A percentile compares a stretch with the other conserved stretches of the same genome.
These are phyloP conservation scores for Aquilaria yunnanensis DNA, from an alignment of 345 rosid species.

Conservation along the genomic window DNA sequence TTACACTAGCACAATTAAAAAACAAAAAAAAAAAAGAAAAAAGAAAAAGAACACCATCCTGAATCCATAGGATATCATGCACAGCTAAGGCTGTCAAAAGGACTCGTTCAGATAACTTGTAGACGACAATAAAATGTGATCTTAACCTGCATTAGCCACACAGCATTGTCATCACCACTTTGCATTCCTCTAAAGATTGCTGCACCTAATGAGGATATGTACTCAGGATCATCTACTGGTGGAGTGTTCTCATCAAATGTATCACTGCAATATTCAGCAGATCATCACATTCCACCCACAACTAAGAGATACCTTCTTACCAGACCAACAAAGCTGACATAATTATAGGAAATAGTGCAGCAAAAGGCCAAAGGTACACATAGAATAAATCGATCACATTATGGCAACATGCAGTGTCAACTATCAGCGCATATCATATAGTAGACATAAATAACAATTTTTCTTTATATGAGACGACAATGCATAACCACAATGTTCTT, in stretches of 20 bases:
- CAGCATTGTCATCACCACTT: conserved; percentile 56
- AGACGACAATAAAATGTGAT: conserved; percentile 2
- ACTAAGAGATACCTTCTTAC: too few species aligned
- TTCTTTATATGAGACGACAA: too few species aligned
- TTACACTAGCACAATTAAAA: conserved; percentile 1
- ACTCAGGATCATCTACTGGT: conserved; percentile 55
- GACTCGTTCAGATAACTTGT: background rate
- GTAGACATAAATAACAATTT: too few species aligned
- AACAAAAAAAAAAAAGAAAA: background rate
- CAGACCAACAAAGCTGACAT: too few species aligned
- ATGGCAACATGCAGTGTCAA: too few species aligned
- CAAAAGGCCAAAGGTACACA: too few species aligned
- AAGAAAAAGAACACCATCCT: background rate
- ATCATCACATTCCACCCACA: conserved; percentile 4
- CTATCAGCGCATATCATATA: too few species aligned
- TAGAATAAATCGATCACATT: too few species aligned
- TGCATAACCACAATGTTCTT: too few species aligned
- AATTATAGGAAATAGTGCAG: too few species aligned
- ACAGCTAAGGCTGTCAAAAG: conserved; percentile 5
- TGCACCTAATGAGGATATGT: conserved; percentile 63
- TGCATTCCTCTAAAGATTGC: conserved; percentile 64
- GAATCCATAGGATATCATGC: too few species aligned
- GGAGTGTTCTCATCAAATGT: conserved; percentile 83
- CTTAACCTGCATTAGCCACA: conserved; percentile 77
- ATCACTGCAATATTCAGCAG: conserved; percentile 38